A percentile compares a stretch with the other conserved stretches of the same genome.
These are phyloP conservation scores for Pythium aquatile DNA, from an alignment of 352 stramenopile species.

Conservation along the genomic window DNA sequence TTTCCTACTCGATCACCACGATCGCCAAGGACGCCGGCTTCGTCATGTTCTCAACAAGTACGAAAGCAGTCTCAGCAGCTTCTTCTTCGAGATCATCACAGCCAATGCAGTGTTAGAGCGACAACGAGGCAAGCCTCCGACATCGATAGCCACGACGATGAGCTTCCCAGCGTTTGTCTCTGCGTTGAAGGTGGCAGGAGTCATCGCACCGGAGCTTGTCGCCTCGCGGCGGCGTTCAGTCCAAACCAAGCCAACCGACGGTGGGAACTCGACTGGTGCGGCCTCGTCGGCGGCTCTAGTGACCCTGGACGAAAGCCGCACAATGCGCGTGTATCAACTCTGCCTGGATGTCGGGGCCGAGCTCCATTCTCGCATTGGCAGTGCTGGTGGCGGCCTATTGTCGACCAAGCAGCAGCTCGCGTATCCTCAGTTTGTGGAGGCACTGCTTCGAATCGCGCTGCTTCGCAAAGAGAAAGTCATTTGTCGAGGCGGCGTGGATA, in stretches of 20 bases:
- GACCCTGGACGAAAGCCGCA: constrained; percentile 46
- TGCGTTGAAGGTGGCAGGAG: constrained; percentile 4
- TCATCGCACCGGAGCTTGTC: not conserved
- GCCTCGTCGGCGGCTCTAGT: not conserved
- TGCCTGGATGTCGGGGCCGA: constrained; percentile 40
- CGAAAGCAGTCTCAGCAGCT: constrained; percentile 31
- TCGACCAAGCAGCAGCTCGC: constrained; percentile 30
- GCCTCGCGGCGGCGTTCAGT: not conserved
- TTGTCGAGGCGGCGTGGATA: constrained; percentile 49
- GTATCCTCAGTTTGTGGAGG: constrained; percentile 53
- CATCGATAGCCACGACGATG: constrained; percentile 15
- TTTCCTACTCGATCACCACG: constrained; percentile 38
- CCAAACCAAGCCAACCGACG: too few relatives aligned
- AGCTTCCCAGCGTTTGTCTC: constrained; percentile 20
- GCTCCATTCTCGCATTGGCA: constrained; percentile 1
- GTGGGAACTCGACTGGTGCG: not conserved
- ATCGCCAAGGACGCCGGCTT: constrained; percentile 19
- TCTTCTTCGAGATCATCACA: constrained; percentile 43
- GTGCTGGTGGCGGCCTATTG: not conserved
- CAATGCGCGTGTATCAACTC: constrained; percentile 57
- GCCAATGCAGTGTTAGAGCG: not conserved
- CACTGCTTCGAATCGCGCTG: constrained; percentile 45
- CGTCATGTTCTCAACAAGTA: constrained; percentile 34
- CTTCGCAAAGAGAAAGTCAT: constrained; percentile 46
- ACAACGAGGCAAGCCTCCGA: not conserved